Base-by-base conservation (phyloP, 345 rosid genomes). In the Euphorbia lathyris region DNA sequence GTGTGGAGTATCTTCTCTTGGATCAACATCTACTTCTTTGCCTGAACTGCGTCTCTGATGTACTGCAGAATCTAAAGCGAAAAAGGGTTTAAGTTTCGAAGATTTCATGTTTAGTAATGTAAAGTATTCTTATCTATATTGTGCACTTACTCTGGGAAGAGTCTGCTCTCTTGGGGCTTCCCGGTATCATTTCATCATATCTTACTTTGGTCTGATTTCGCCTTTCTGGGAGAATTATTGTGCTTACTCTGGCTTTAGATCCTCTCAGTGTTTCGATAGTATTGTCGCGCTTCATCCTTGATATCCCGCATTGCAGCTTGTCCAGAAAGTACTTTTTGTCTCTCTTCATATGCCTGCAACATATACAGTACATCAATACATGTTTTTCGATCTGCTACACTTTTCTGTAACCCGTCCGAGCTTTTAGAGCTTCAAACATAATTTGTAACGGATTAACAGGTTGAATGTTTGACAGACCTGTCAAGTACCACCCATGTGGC, bases 141-240 rank as follows among this genome's bases (percentile, higher is more conserved):
- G 25, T 57, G 48, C 53, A 76, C 81, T 72, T 66, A 88, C 89
- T 67, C 25, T 14, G 40, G 26, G 60, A 29, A n/a, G 75, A 36
- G 12, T 34, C 25, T n/a, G 69, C 57, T 11, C 50, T 38, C 20
- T 22, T 26, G 10, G 79, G 69, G 64, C 67, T 74, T 14, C 76
- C 87, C 6, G 88, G 84, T 71, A 86, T 77, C 91, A 88, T 85
- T 74, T 88, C 94, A 23, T 76, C 85, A 64, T 86, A 86, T 6
- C 77, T 67, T 5, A 88, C 78, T 40, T 65, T 69, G 52, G 56
- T 62, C 25, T 22, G 63, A 36, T 47, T 26, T 58, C 7, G 58
- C 55, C 43, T 74, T 32, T 71, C 19, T 7, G 72, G 27, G 20
- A 58, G 50, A 3, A 9, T 43, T 51, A 22, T 74, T 16, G 43